Base-by-base conservation (phyloP, 495 filamentous ascomycete genomes). In the Xylaria venustula region DNA sequence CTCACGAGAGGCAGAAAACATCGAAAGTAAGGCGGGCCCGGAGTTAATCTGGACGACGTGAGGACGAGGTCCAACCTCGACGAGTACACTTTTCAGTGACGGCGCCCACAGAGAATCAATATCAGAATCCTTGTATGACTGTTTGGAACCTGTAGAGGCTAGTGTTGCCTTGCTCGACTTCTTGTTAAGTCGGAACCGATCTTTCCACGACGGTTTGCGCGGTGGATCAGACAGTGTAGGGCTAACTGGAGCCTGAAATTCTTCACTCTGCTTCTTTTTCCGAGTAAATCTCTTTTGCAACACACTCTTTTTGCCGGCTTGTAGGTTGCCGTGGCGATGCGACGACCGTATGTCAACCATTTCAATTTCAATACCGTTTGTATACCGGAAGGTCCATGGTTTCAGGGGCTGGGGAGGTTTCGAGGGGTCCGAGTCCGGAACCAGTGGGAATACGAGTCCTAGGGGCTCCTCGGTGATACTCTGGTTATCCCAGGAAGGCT, bases 291-390 rank as follows among this genome's bases (percentile, higher is more conserved):
- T 20, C 50, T 48, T 54, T 30, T 36, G 49, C 8, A 61, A 3
- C 7, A 45, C 7, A 11, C 26, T 61, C 58, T 61, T 54, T 40
- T 53, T 52, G 14, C 37, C 26, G 17, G 58, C 41, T 47, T 61
- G 58, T 30, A 61, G 22, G 19, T 61, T 61, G 9, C 58, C 58
- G 6, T 61, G 58, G 30, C 58, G 58, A 54, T 61, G 58, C 7
- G 58, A 54, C 22, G 58, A 28, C 58, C 58, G 44, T 36, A 61
- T 46, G 20, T 61, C 58, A 2, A 61, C 58, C 50, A 61, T 61
- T 36, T 61, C 58, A 23, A 61, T 36, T 23, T 54, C 58, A 17
- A 61, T 61, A 17, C 58, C 58, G 23, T 61, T 61, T 19, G 7
- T 54, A 36, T 61, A 61, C 42, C 40, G 49, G 22, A 61, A 61